Evolutionary conservation across 2,329 filamentous ascomycete species (phyloP), one percentile per base, ranked within the genome.

Genomic region (Penicillium concentricum): DNA sequence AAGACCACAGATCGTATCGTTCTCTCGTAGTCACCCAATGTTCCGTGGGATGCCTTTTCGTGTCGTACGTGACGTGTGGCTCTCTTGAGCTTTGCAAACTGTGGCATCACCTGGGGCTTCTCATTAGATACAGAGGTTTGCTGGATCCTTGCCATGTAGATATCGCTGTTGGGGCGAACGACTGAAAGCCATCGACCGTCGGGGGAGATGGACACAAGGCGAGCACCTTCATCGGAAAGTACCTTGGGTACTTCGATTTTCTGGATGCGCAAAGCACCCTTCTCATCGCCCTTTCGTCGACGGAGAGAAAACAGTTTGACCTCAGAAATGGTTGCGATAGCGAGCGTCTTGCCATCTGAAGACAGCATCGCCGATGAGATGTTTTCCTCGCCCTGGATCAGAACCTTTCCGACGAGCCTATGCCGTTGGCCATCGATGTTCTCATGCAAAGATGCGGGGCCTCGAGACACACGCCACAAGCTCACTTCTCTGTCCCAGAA

Each of bases 401-500:
- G 69, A 24, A 92, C 85, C 54, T 86, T 88, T 56, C 87, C 88
- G 32, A 91, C 80, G 9, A 91, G 79, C 60, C 63, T 71, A 56
- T 75, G 72, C 44, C 68, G 69, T 58, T 72, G 70, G 12, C 67
- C 69, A 42, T 74, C 72, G 3, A 74, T 69, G 30, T 74, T 70
- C 46, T 83, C 78, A 18, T 73, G 67, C 44, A 68, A 56, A 32
- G 82, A 72, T 81, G 85, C 59, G 80, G 71, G 58, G 67, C 70
- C 65, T 71, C 76, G 64, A 34, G 72, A 70, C 22, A 89, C 76
- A 39, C 81, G 84, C 92, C 92, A 99, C 59, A 99, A 84, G 64
- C 89, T 87, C 47, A 97, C 81, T 71, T 95, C 90, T 54, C 89
- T 84, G 62, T 93, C 90, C 91, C 92, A 97, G 90, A 92, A 97